Conservation (phyloP, 1,139 yeast species). For the Petasospora rhodanensis region DNA sequence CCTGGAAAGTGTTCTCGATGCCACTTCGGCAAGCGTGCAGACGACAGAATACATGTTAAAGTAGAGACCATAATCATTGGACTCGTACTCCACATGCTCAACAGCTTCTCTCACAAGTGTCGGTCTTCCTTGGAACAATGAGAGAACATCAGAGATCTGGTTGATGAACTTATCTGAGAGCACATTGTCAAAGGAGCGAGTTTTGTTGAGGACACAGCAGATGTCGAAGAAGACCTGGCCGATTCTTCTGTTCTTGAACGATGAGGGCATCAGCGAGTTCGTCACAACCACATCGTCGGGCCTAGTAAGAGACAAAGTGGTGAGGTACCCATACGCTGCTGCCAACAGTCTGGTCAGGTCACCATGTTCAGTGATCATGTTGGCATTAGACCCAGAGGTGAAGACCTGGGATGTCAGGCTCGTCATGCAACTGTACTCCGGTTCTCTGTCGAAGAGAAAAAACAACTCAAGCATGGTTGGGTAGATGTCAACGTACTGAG, state of each 20-base stretch:
- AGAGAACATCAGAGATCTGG: conserved; percentile 58
- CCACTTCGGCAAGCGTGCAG: conserved; percentile 54
- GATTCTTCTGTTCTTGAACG: conserved; percentile 74
- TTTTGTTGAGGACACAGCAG: conserved; percentile 71
- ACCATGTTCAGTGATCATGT: conserved; percentile 64
- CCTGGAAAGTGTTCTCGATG: conserved; percentile 35
- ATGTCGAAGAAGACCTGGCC: conserved; percentile 84
- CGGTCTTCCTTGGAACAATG: conserved; percentile 77
- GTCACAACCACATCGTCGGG: conserved; percentile 42
- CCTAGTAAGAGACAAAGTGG: conserved; percentile 49
- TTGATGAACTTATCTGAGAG: conserved; percentile 33
- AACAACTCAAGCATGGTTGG: conserved; percentile 75
- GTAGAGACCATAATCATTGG: conserved; percentile 77
- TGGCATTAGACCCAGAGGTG: conserved; percentile 78
- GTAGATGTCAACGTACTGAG: conserved; percentile 80
- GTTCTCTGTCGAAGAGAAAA: conserved; percentile 70
- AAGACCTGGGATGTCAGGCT: conserved; percentile 80
- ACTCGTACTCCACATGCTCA: conserved; percentile 87
- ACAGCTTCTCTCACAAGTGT: conserved; percentile 71
- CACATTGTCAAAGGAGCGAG: conserved; percentile 47
- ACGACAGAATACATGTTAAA: conserved; percentile 74
- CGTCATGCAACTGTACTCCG: conserved; percentile 73
- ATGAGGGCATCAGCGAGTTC: conserved; percentile 39
- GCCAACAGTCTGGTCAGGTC: conserved; percentile 66
- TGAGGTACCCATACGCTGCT: conserved; percentile 59